Base-by-base conservation (phyloP, 352 stramenopile species). In the Globisporangium heterothallicum region DNA sequence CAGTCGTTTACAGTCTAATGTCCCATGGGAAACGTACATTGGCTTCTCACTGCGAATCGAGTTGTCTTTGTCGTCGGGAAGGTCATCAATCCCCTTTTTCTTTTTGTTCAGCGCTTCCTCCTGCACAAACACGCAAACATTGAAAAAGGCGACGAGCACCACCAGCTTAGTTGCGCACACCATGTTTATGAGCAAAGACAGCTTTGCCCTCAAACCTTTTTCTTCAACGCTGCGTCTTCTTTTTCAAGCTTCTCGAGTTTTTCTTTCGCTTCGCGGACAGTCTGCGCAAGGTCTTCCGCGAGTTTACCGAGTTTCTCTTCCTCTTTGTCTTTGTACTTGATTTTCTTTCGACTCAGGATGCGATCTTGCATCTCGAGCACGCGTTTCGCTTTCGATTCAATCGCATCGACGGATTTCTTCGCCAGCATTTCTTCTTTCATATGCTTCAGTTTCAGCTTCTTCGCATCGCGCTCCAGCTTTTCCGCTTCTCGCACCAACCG, bases 281-380 rank as follows among this genome's bases (percentile, higher is more conserved):
- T 90, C 53, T 89, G 70, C n/a, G 71, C 79, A 8, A 92, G 66
- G 49, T 92, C 70, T 47, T 94, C 84, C 0, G 84, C 84, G 0
- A 94, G 59, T 42, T 73, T 83, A 18, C 84, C 84, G 16, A 94
- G 67, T 38, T 83, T 94, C 42, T 94, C 84, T 38, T 94, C 84
- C 44, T 94, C 84, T 49, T 92, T 88, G 54, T 92, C 84, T 62
- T 92, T 92, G 63, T 92, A 94, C 64, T 91, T 91, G 70, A 94
- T 73, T 59, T 94, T 94, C 65, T 90, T 88, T 47, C 76, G 70
- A 42, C 81, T 92, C 7, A 92, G 59, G 41, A 94, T 92, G 18
- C 84, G 84, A 59, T 92, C 84, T 47, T 92, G 80, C 81, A 92
- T 92, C 54, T 94, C 84, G 6, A 94, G 64, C 36, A 92, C 74